Percentiles rank a stretch among this genome's conserved stretches.
Conservation (phyloP, 2,329 filamentous ascomycete species). For the Nigrospora sphaerica region DNA sequence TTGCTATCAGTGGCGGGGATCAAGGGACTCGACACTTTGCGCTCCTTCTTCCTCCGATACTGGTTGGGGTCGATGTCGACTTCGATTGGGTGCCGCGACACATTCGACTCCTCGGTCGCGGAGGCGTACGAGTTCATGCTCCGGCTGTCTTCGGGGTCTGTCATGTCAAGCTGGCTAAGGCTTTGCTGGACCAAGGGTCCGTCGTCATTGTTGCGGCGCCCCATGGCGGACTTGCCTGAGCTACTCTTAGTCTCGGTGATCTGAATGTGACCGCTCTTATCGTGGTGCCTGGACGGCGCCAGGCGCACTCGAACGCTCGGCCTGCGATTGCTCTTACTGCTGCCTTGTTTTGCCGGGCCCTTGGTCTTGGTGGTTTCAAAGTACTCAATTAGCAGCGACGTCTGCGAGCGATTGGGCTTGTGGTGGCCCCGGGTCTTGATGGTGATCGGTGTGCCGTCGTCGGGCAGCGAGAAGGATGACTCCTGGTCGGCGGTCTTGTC, state of each 20-base stretch:
- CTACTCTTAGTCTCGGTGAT: conserved; percentile 71
- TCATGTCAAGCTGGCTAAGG: conserved; percentile 28
- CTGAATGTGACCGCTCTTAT: conserved; percentile 69
- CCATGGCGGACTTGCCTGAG: conserved; percentile 57
- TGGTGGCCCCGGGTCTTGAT: conserved; percentile 70
- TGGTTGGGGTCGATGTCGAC: conserved; percentile 70
- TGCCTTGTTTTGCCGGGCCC: conserved; percentile 44
- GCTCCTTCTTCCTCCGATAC: conserved; percentile 49
- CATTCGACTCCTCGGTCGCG: conserved; percentile 70
- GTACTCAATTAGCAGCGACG: conserved; percentile 88
- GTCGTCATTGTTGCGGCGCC: conserved; percentile 27
- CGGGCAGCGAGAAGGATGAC: conserved; percentile 72
- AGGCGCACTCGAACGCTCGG: conserved; percentile 76
- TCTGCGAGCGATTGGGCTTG: conserved; percentile 63
- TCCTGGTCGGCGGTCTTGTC: conserved; percentile 62
- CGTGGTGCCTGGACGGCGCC: conserved; percentile 65
- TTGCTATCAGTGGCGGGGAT: conserved; percentile 52
- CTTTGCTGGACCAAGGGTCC: conserved; percentile 33
- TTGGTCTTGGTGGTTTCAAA: conserved; percentile 70
- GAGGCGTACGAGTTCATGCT: conserved; percentile 72
- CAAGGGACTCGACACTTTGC: conserved; percentile 55
- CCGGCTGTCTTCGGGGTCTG: conserved; percentile 52
- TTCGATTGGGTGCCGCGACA: conserved; percentile 72
- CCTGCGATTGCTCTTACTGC: conserved; percentile 52
- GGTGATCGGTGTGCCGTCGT: conserved; percentile 86